A percentile compares a stretch with the other conserved stretches of the same genome.
These are phyloP conservation scores for Mucor saturninus DNA, from an alignment of 371 early-diverging fungal genomes.

Conservation along the genomic window DNA sequence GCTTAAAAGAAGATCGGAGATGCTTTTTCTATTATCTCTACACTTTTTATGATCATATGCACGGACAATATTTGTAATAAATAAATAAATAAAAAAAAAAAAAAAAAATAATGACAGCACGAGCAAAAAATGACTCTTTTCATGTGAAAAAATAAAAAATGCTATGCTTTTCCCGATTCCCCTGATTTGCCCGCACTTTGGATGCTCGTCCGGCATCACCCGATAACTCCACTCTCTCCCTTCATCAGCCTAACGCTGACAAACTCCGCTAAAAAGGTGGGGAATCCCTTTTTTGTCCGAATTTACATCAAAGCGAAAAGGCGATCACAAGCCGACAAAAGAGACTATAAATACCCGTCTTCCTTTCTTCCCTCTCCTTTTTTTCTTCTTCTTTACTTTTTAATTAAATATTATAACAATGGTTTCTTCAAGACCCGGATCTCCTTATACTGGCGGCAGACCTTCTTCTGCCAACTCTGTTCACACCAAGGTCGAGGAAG, in stretches of 20 bases:
- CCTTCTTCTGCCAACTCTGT: conserved; percentile 43
- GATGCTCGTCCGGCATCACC: conserved; percentile 7
- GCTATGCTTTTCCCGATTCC: not conserved
- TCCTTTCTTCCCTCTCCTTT: conserved; percentile 2
- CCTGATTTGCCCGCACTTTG: not conserved
- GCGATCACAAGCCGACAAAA: conserved; percentile 1
- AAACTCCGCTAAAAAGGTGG: conserved; percentile 5
- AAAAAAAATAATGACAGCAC: not conserved
- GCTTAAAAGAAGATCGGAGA: not conserved
- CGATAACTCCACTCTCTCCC: not conserved
- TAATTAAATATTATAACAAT: conserved; percentile 11
- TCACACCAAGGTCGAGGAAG: conserved; percentile 58
- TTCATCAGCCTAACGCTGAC: not conserved
- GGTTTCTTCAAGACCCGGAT: conserved; percentile 47
- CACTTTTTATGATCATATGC: too few species aligned
- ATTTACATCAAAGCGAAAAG: not conserved
- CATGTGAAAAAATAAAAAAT: not conserved
- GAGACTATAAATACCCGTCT: not conserved
- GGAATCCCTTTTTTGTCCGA: conserved; percentile 1
- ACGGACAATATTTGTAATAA: not conserved
- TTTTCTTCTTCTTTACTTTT: not conserved
- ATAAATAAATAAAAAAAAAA: too few species aligned
- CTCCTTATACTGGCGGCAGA: conserved; percentile 44
- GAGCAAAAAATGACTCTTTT: not conserved
- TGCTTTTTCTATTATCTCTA: not conserved